A percentile compares a stretch with the other conserved stretches of the same genome.
Conservation (phyloP, 345 rosid species). For the Hibiscus tridactylites region DNA sequence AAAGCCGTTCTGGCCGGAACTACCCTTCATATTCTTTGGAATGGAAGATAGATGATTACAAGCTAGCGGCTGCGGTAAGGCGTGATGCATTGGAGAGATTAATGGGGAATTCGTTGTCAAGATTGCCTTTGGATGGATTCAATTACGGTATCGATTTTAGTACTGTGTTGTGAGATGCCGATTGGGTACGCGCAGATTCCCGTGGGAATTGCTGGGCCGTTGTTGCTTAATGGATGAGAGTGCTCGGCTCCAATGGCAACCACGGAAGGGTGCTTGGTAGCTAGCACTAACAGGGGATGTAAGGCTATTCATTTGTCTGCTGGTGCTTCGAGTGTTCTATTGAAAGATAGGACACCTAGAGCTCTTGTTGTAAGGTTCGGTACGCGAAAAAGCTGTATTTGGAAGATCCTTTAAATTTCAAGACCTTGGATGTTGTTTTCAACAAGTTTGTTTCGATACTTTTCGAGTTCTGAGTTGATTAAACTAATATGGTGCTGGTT, state of each 20-base stretch:
- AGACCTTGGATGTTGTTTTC: constrained; percentile 32
- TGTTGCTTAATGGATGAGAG: constrained; percentile 52
- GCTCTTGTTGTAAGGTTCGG: constrained; percentile 59
- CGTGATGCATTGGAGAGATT: constrained; percentile 49
- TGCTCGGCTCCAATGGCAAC: constrained; percentile 67
- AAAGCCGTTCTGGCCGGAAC: constrained; percentile 39
- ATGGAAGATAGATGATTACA: constrained; percentile 53
- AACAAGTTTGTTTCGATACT: constrained; percentile 28
- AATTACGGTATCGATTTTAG: constrained; percentile 57
- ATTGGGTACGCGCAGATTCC: constrained; percentile 71
- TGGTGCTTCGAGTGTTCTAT: constrained; percentile 42
- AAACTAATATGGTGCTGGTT: not conserved
- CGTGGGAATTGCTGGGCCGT: constrained; percentile 64
- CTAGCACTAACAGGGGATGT: constrained; percentile 69
- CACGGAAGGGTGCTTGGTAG: constrained; percentile 71
- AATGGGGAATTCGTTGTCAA: constrained; percentile 45
- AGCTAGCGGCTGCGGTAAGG: constrained; percentile 45
- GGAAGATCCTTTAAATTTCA: constrained; percentile 48
- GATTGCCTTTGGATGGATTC: constrained; percentile 57
- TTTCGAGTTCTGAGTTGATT: not conserved
- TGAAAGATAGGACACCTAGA: constrained; percentile 62
- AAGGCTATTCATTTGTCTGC: constrained; percentile 61
- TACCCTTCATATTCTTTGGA: constrained; percentile 57
- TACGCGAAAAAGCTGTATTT: constrained; percentile 43
- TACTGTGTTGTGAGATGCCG: constrained; percentile 81